Base-by-base conservation (phyloP, 2,329 filamentous ascomycete species). In the Pseudogymnoascus sp. region DNA sequence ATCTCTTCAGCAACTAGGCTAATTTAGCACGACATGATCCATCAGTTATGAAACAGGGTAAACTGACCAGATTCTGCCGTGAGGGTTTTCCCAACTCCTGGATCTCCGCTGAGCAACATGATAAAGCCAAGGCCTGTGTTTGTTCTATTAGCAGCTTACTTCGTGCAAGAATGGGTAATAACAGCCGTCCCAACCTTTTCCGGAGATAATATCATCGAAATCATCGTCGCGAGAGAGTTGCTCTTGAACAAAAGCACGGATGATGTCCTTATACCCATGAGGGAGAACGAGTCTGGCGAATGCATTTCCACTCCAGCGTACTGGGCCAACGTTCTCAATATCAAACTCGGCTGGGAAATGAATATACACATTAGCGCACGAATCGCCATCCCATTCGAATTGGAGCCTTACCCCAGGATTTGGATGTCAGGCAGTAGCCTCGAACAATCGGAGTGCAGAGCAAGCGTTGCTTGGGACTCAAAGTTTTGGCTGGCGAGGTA, bases 61-160 rank as follows among this genome's bases (percentile, higher is more conserved):
- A 83, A 81, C 66, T 82, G 79, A 36, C 87, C 79, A 36, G 46
- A 86, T 69, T 88, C 85, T 1, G 84, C 86, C 0, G 85, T 88
- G 5, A 88, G 77, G 0, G 85, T 88, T 72, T 88, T 88, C 25
- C 86, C 85, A 0, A 85, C 85, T 7, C 86, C 85, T 0, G 86
- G 85, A 66, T 66, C 18, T 68, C 66, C 63, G 68, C 67, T 12
- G 70, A 68, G 75, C 85, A 86, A 12, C 81, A 21, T 21, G 2
- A 59, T 8, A 7, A 34, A 63, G 2, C 16, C 59, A 18, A 61
- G 65, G 59, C 65, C 36, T 66, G 61, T 66, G 66, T 23, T 53
- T 14, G 23, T 11, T 8, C 14, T 11, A 56, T 65, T 62, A 62
- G 37, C 23, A 62, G 37, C 12, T 25, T 36, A 11, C 16, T 11